Conservation (phyloP, 2,329 filamentous ascomycete species). For the Claviceps citrina region DNA sequence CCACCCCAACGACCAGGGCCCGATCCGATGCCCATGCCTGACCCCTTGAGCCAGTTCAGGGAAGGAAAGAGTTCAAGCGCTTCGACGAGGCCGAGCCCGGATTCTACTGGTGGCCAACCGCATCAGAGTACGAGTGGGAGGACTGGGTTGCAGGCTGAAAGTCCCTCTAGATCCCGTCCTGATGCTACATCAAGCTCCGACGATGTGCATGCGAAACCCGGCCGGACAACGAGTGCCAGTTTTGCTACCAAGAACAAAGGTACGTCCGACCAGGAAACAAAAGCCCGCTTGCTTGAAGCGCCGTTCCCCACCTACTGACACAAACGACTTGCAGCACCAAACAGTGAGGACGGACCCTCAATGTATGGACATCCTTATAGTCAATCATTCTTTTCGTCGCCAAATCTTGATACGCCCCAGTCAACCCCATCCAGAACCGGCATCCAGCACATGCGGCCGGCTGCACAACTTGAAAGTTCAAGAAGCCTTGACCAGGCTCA, state of each 20-base stretch:
- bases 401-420: conserved; percentile 7
- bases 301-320: not conserved
- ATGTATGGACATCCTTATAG: conserved; percentile 27
- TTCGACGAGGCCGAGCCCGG: conserved; percentile 12
- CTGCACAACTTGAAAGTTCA: conserved; percentile 6
- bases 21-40: conserved; percentile 23
- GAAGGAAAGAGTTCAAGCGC: conserved; percentile 20
- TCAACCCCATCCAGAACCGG: conserved; percentile 5
- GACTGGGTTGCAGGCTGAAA: not conserved
- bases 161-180: conserved; percentile 4
- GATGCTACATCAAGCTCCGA: conserved; percentile 1
- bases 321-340: not conserved
- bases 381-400: not conserved
- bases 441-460: not conserved
- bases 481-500: not conserved
- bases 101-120: not conserved
- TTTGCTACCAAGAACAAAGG: not conserved
- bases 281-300: no score
- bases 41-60: conserved; percentile 34
- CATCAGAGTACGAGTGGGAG: not conserved
- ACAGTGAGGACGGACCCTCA: conserved; percentile 20
- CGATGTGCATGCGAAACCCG: not conserved
- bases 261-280: no score
- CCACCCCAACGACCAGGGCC: conserved; percentile 6
- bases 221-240: not conserved